Evolutionary conservation across 208 protist genomes (phyloP).

Genomic region (Angomonas ambiguus): DNA sequence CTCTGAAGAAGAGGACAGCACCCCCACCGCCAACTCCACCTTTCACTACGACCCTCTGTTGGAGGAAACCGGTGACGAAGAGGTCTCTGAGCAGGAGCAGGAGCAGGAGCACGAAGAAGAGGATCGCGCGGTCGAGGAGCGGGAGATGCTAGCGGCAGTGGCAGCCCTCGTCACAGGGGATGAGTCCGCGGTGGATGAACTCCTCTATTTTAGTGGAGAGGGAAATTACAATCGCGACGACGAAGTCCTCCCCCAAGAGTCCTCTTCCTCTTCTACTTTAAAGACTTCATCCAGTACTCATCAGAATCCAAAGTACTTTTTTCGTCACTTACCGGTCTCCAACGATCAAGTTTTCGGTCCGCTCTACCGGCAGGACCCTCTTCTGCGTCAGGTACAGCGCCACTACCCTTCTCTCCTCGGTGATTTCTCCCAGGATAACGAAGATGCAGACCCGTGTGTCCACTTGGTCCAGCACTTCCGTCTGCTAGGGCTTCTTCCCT

Average conservation of each 20-base stretch:
- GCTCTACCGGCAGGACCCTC: not conserved
- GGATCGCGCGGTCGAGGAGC: not conserved
- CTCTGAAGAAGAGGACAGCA: not conserved
- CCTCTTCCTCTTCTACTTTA: not conserved
- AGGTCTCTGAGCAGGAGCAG: not conserved
- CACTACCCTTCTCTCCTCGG: not conserved
- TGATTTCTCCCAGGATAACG: not conserved
- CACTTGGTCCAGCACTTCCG: not conserved
- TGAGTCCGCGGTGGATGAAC: not conserved
- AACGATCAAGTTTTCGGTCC: not conserved
- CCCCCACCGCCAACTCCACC: not conserved
- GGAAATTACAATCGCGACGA: not conserved
- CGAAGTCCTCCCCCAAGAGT: not conserved
- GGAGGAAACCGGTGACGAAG: not conserved
- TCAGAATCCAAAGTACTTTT: not conserved
- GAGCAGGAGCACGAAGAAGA: not conserved
- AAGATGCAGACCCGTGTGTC: not conserved
- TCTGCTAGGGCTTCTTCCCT: not conserved
- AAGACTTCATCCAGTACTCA: not conserved
- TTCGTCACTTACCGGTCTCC: not conserved
- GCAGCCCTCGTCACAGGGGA: not conserved
- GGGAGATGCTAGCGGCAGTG: not conserved
- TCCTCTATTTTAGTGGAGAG: not conserved
- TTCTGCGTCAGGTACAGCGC: not conserved
- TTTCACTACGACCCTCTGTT: not conserved